Evolutionary conservation across 306 rosid species (phyloP).

Genomic region (Mucuna pruriens): DNA sequence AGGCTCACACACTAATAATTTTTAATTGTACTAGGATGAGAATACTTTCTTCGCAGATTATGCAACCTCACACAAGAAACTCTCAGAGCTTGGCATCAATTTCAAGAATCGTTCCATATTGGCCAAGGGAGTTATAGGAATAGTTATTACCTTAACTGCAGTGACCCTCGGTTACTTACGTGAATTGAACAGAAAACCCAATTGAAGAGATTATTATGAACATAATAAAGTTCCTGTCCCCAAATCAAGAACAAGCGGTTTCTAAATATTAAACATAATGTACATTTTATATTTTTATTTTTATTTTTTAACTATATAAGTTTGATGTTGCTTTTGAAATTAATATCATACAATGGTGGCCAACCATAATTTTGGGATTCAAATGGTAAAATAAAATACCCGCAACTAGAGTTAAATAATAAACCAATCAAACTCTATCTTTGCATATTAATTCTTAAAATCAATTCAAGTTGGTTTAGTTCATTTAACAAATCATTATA

Average conservation of each 20-base stretch:
- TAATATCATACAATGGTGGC: too few species aligned
- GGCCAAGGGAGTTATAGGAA: constrained; percentile 34
- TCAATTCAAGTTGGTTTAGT: not conserved
- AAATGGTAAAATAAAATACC: not conserved
- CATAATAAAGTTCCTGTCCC: not conserved
- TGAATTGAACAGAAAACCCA: constrained; percentile 43
- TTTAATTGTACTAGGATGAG: constrained; percentile 58
- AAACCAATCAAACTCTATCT: not conserved
- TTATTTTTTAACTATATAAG: not conserved
- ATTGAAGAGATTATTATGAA: constrained; percentile 13
- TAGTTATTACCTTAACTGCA: constrained; percentile 53
- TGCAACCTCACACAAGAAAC: constrained; percentile 81
- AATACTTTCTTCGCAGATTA: constrained; percentile 71
- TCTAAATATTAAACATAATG: not conserved
- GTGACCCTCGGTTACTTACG: constrained; percentile 56
- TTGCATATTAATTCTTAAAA: not conserved
- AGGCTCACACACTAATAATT: not conserved
- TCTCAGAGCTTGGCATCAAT: constrained; percentile 79
- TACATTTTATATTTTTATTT: not conserved
- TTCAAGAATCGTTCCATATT: constrained; percentile 27
- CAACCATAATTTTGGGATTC: not conserved
- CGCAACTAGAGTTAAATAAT: not conserved
- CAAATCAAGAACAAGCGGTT: not conserved
- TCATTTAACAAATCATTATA: not conserved
- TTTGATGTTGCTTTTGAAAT: not conserved